A percentile compares a stretch with the other conserved stretches of the same genome.
These are phyloP conservation scores for Stagonosporopsis tanaceti DNA, from an alignment of 2,329 filamentous ascomycete species.

Conservation along the genomic window DNA sequence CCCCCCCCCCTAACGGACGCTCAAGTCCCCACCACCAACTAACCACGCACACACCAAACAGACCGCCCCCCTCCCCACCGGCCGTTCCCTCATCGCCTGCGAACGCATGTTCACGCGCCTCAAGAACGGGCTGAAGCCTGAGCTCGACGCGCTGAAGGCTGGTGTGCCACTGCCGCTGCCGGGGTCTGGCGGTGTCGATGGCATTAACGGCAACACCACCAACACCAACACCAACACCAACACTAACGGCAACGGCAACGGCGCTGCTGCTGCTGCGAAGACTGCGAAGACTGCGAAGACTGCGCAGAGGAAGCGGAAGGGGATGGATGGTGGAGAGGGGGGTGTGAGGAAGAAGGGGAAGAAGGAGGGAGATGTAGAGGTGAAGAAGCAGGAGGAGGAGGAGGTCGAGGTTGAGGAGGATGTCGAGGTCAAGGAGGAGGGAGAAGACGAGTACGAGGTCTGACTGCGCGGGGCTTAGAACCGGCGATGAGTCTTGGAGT, in stretches of 20 bases:
- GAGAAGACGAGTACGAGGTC: neutral
- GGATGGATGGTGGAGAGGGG: slow-evolving; percentile 2
- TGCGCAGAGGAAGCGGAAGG: too few relatives aligned
- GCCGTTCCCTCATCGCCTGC: slow-evolving; percentile 31
- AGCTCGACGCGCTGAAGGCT: slow-evolving; percentile 26
- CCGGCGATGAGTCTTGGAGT: neutral
- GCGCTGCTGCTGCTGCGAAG: slow-evolving; percentile 5
- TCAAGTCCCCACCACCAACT: too few relatives aligned
- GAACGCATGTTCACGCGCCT: slow-evolving; percentile 34
- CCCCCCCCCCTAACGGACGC: too few relatives aligned
- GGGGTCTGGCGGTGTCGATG: too few relatives aligned
- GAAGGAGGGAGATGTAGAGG: neutral
- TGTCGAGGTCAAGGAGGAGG: neutral
- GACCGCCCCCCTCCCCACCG: slow-evolving; percentile 26
- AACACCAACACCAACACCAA: too few relatives aligned
- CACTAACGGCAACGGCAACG: neutral
- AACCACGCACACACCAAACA: slow-evolving; percentile 1
- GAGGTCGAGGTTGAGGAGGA: neutral
- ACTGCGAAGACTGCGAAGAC: neutral
- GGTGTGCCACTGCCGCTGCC: slow-evolving; percentile 19
- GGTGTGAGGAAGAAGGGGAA: slow-evolving; percentile 22
- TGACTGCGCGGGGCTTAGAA: neutral
- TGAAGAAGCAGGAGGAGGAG: slow-evolving; percentile 3
- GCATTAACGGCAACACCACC: too few relatives aligned
- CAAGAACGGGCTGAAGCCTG: slow-evolving; percentile 24